Conservation (phyloP, 2,329 filamentous ascomycete species). For the Aspergillus sp. region DNA sequence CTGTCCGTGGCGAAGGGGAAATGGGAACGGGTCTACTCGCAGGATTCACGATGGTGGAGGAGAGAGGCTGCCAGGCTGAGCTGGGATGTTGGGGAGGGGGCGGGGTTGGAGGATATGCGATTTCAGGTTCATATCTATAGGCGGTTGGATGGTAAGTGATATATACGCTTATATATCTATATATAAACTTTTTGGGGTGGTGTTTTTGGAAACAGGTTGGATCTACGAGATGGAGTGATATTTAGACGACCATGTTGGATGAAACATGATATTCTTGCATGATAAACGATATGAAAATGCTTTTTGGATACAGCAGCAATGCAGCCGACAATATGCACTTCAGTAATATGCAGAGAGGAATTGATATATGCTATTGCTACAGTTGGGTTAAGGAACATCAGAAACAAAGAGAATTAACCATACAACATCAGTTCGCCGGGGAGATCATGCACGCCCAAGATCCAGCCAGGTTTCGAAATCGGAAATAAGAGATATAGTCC, state of each 20-base stretch:
- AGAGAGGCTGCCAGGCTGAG: slow-evolving; percentile 60
- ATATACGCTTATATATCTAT: not conserved
- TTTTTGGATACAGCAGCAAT: not conserved
- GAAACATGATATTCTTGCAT: not conserved
- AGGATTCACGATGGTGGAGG: slow-evolving; percentile 85
- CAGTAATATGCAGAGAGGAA: slow-evolving; percentile 19
- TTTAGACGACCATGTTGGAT: not conserved
- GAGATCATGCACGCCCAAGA: slow-evolving; percentile 30
- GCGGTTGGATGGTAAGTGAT: slow-evolving; percentile 25
- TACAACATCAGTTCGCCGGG: slow-evolving; percentile 27
- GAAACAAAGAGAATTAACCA: slow-evolving; percentile 19
- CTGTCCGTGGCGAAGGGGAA: slow-evolving; percentile 48
- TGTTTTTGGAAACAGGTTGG: not conserved
- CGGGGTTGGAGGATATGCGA: slow-evolving; percentile 88
- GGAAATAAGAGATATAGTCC: slow-evolving; percentile 1
- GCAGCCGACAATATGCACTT: not conserved
- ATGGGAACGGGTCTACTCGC: slow-evolving; percentile 74
- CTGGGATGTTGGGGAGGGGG: slow-evolving; percentile 86
- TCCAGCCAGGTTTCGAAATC: slow-evolving; percentile 16
- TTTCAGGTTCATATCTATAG: slow-evolving; percentile 87
- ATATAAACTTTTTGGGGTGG: not conserved
- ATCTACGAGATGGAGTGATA: slow-evolving; percentile 1
- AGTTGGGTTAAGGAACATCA: slow-evolving; percentile 12
- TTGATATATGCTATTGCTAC: slow-evolving; percentile 30
- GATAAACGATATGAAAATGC: not conserved